These are phyloP conservation scores for Apiotrichum veenhuisii DNA, from an alignment of 1,284 basidiomycete genomes.

Conservation along the genomic window DNA sequence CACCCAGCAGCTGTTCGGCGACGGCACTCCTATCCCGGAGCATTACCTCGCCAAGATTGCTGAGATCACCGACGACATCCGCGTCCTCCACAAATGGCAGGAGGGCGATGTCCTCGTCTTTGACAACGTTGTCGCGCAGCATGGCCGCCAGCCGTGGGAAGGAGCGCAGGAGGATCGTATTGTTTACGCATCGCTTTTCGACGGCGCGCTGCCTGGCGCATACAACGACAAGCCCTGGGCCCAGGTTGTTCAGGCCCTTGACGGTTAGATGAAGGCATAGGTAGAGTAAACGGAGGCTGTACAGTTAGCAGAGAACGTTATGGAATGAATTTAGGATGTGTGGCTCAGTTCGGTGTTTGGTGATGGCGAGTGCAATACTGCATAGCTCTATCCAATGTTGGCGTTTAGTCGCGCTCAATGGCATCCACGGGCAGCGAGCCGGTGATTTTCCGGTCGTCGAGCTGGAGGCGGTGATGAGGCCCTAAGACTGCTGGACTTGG, in stretches of 20 bases:
- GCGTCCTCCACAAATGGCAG: constrained; percentile 17
- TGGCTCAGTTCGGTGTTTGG: too few relatives aligned
- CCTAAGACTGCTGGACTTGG: too few relatives aligned
- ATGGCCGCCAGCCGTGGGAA: constrained; percentile 15
- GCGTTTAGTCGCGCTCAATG: too few relatives aligned
- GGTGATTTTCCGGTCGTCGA: too few relatives aligned
- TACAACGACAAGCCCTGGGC: constrained; percentile 11
- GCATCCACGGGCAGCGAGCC: too few relatives aligned
- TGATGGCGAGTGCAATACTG: too few relatives aligned
- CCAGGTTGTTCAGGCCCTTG: constrained; percentile 7
- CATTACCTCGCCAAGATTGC: constrained; percentile 13
- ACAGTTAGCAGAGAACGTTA: too few relatives aligned
- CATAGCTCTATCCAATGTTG: too few relatives aligned
- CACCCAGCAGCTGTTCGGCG: constrained; percentile 11
- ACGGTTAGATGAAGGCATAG: not conserved
- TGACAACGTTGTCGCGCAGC: constrained; percentile 17
- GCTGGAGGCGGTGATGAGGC: too few relatives aligned
- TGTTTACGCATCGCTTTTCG: constrained; percentile 10
- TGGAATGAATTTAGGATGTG: too few relatives aligned
- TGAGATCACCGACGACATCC: constrained; percentile 17
- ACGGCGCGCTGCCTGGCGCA: constrained; percentile 9
- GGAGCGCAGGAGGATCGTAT: constrained; percentile 14
- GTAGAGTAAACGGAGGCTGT: too few relatives aligned
- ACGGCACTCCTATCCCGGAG: constrained; percentile 17
- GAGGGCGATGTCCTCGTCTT: constrained; percentile 16